Base-by-base conservation (phyloP, 2,329 filamentous ascomycete genomes). In the Fusarium domesticum region DNA sequence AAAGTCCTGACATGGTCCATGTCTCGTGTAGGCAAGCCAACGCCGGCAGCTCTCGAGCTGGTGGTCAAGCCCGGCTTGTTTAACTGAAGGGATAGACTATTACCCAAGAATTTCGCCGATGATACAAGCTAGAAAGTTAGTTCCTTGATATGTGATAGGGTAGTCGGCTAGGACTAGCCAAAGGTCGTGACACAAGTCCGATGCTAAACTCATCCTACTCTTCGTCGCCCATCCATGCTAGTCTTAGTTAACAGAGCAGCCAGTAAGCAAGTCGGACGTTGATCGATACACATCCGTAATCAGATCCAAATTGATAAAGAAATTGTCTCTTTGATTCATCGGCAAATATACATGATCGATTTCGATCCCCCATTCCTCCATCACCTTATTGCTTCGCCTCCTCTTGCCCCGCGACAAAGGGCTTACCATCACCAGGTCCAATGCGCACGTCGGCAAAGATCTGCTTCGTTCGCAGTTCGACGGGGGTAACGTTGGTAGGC, bases 391-490 rank as follows among this genome's bases (percentile, higher is more conserved):
- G 65, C 59, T 67, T 67, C 47, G 63, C 59, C 50, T 68, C 63
- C 35, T 53, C 58, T 56, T 68, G 59, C 46, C 51, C 58, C 25
- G 67, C 50, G 43, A 62, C 45, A 47, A 72, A 73, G 36, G 71
- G 70, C 68, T 73, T 71, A 54, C 68, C 68, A 41, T 71, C 67
- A 39, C 64, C 61, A 42, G 66, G 62, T 34, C 68, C 64, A 48
- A 72, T 70, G 49, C 70, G 71, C 54, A 72, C 70, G 56, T 83
- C 78, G 47, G 79, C 74, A 62, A 80, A 81, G 64, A 82, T 80
- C 67, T 83, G 80, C 63, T 72, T 74, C 59, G 78, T 75, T 61
- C 85, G 79, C 57, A 89, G 77, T 66, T 92, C 86, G 55, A 93
- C 83, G 39, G 87, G 88, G 20, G 77, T 81, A 59, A 83, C 78